Evolutionary conservation across 2,329 filamentous ascomycete species (phyloP), one percentile per base, ranked within the genome.

Genomic region (Aureobasidium sp.): DNA sequence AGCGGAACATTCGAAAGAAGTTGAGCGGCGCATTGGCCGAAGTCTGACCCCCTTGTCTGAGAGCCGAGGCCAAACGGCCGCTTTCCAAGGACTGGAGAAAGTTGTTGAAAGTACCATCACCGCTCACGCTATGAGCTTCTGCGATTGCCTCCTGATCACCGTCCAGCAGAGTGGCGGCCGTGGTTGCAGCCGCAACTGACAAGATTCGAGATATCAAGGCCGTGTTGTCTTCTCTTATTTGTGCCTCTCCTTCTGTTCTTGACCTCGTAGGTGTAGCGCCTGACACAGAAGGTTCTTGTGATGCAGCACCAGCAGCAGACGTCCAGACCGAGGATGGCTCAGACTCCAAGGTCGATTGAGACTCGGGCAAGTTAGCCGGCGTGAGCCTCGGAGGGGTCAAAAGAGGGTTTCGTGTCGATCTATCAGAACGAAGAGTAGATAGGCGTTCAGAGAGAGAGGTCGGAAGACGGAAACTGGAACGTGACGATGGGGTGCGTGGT

Each of bases 1-100:
- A 88, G 50, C 85, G 78, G 71, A 88, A 88, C 72, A 88, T 86
- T 62, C 85, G 78, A 72, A 88, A 82, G 70, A 88, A 87, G 70
- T 88, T 88, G 63, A 88, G 76, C 4, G 85, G 83, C 12, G 81
- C 78, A 9, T 60, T 56, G 22, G 56, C 42, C 31, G 64, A 63
- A n/a, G 71, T 72, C 35, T 73, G 75, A 45, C 72, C 72, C 54
- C 74, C 74, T 66, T 79, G 77, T 42, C 82, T 70, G 66, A 85
- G 77, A 1, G 81, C 77, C 40, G 82, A 82, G n/a, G 84, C 78
- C 68, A 81, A 77, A 65, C 78, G 81, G 31, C 82, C 83, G 65
- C 84, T 83, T 67, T 85, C 83, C 57, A 87, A 73, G 39, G 83
- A 84, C 66, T 83, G 81, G 27, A 87, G 78, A 64, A 87, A 85